Base-by-base conservation (phyloP, 2,329 filamentous ascomycete species). In the Dendryphion nanum region DNA sequence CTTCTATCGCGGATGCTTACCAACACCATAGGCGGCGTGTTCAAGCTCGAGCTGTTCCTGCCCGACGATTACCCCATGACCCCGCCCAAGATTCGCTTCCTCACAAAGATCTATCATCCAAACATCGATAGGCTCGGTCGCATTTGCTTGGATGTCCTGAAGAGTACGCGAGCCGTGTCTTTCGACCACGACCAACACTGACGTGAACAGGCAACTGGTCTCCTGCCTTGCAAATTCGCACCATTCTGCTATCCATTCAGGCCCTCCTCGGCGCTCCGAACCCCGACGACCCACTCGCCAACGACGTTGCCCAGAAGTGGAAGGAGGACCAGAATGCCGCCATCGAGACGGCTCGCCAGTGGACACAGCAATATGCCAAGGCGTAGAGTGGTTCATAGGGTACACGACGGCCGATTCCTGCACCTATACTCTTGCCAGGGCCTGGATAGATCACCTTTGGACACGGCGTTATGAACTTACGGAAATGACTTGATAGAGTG, bases 1-100 rank as follows among this genome's bases (percentile, higher is more conserved):
- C 23, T 26, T 26, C n/a, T n/a, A n/a, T 26, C 3, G 18, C 14
- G 24, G 18, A 8, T 35, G 18, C 37, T 43, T 28, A 45, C 33
- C 23, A 10, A 5, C 4, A 26, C 16, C 7, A 34, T 58, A 82
- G 82, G 79, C 46, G 93, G 94, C 33, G 79, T 95, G 48, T 98
- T 98, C 77, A 91, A 94, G 70, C 85, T 97, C 45, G 93, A 98
- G 69, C 82, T 98, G 15, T 98, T 98, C 68, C 79, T 98, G 17
- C 94, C 94, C 30, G 93, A 98, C 61, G 93, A 98, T 73, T 98
- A 98, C 67, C 93, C 93, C 29, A 98, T 98, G 93, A 95, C 89
- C 21, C 91, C 93, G 37, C 93, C 93, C 31, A 96, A 96, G 76
- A 96, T 98, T 62, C 87, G 93, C 38, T 98, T 98, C 71, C 77